Percentiles rank a stretch among this genome's conserved stretches.
phyloP scores from a whole-genome alignment of 1,284 basidiomycete genomes.

The Cystobasidiaceae sp. region DNA sequence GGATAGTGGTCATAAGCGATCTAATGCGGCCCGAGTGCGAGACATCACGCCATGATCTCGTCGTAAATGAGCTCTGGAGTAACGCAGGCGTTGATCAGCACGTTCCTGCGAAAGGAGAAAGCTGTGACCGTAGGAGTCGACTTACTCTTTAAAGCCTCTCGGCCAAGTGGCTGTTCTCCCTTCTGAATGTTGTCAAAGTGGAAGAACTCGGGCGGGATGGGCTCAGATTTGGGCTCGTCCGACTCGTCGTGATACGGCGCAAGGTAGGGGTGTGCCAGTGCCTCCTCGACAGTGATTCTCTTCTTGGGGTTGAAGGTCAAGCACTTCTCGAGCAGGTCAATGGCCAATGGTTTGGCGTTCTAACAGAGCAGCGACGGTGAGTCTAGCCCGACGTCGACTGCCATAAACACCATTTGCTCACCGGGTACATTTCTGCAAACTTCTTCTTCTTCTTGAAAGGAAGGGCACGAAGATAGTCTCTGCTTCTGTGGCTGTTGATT shows the following conservation, averaged over 20 bases:
- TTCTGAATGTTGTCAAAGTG: conserved; percentile 80
- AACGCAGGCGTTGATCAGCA: too few species aligned
- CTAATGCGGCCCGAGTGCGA: not conserved
- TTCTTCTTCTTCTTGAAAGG: conserved; percentile 75
- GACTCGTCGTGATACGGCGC: conserved; percentile 41
- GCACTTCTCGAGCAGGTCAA: conserved; percentile 76
- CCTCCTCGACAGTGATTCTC: conserved; percentile 41
- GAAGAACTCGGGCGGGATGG: conserved; percentile 63
- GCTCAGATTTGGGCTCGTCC: conserved; percentile 33
- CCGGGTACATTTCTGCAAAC: conserved; percentile 60
- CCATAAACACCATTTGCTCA: not conserved
- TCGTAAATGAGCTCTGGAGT: conserved; percentile 50
- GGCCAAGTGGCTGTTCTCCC: conserved; percentile 49
- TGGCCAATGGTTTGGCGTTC: conserved; percentile 75
- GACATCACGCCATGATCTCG: conserved; percentile 45
- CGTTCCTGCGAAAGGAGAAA: too few species aligned
- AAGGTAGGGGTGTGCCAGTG: conserved; percentile 39
- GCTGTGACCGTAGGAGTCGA: too few species aligned
- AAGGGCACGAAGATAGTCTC: conserved; percentile 87
- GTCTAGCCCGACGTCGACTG: conserved; percentile 59
- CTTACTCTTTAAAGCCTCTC: conserved; percentile 52
- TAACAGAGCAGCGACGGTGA: not conserved
- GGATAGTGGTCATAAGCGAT: too few species aligned
- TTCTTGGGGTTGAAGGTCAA: conserved; percentile 45
- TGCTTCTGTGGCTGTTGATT: conserved; percentile 69